phyloP scores from a whole-genome alignment of 495 filamentous ascomycete genomes.

The Xylaria palmicola region DNA sequence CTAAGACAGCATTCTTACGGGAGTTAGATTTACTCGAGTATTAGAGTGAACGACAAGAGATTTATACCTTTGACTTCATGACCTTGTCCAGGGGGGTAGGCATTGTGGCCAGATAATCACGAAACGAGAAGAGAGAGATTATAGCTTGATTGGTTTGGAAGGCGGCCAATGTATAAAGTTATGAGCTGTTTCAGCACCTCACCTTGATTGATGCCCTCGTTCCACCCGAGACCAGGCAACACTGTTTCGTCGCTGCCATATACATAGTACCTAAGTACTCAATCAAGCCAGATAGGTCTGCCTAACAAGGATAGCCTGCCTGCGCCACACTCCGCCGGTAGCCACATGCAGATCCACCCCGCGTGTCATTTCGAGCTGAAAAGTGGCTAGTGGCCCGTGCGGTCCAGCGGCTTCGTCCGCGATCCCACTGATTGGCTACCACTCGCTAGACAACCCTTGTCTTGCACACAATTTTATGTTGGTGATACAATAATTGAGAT shows the following conservation, averaged over 20 bases:
- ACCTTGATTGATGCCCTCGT: too few relatives aligned
- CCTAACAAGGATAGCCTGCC: too few relatives aligned
- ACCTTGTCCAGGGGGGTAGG: conserved; percentile 76
- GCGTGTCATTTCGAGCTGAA: too few relatives aligned
- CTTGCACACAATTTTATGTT: conserved; percentile 37
- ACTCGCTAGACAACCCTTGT: conserved; percentile 23
- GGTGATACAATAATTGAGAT: conserved; percentile 21
- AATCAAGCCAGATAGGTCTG: too few relatives aligned
- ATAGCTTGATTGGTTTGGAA: neutral
- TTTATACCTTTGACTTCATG: conserved; percentile 70
- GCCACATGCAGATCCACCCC: too few relatives aligned
- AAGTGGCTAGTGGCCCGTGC: conserved; percentile 4
- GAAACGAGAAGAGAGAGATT: neutral
- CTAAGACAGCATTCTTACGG: conserved; percentile 29
- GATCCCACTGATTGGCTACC: conserved; percentile 2
- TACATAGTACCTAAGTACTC: too few relatives aligned
- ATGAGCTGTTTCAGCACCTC: neutral
- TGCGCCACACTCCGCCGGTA: too few relatives aligned
- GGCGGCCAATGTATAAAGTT: neutral
- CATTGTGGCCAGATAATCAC: conserved; percentile 42
- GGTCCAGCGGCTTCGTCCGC: neutral
- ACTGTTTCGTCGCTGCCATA: too few relatives aligned
- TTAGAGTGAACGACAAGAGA: neutral
- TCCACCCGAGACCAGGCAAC: too few relatives aligned
- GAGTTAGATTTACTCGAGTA: neutral